Percentiles rank a stretch among this genome's conserved stretches.
Conservation (phyloP, 73 alveolate genomes). For the Symbiodinium pilosum region DNA sequence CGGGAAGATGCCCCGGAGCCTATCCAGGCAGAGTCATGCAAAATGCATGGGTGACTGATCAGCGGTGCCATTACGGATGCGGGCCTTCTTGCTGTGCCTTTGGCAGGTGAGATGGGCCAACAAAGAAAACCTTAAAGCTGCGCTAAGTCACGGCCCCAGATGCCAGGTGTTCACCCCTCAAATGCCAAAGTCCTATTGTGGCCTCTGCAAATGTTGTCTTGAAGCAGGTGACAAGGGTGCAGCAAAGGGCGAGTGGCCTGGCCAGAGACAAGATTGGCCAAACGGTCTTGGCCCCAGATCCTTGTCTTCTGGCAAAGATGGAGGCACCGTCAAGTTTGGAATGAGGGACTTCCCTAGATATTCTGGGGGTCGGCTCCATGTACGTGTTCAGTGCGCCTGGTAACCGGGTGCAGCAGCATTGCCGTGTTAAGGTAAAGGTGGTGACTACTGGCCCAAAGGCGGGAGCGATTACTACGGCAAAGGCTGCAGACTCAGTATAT, state of each 20-base stretch:
- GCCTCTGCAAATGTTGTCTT: too few species aligned
- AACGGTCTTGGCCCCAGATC: neutral
- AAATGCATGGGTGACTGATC: too few species aligned
- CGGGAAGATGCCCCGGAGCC: neutral
- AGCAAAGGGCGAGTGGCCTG: neutral
- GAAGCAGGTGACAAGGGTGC: slow-evolving; percentile 9
- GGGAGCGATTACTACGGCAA: neutral
- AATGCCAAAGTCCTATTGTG: too few species aligned
- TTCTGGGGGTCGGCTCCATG: too few species aligned
- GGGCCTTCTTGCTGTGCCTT: neutral
- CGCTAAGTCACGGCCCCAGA: neutral
- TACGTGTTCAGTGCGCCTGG: too few species aligned
- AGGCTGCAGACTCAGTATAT: neutral
- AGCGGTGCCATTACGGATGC: too few species aligned
- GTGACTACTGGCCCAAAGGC: neutral
- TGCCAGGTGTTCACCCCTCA: too few species aligned
- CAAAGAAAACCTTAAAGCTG: neutral
- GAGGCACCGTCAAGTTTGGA: neutral
- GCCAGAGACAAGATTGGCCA: neutral
- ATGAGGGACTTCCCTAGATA: too few species aligned
- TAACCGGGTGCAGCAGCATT: too few species aligned
- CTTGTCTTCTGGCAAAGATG: neutral
- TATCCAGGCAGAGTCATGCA: neutral
- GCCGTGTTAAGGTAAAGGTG: neutral
- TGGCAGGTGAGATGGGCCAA: neutral